These are phyloP conservation scores for Telopea speciosissima DNA, from an alignment of 177 flowering plant genomes.

Conservation along the genomic window DNA sequence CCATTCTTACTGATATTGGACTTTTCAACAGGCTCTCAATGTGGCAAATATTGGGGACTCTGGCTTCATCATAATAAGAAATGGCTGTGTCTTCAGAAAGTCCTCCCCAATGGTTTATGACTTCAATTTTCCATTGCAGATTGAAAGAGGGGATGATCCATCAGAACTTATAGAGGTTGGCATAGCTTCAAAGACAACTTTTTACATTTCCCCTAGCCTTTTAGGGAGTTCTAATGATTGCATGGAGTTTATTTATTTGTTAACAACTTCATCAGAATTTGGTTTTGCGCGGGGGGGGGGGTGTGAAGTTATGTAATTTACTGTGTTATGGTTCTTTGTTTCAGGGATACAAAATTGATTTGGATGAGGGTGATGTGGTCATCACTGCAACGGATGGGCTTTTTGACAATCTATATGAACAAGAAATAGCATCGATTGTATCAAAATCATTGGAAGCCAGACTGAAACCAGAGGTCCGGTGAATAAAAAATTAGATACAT, in stretches of 20 bases:
- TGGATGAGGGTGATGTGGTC: conserved; percentile 69
- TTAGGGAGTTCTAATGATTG: neutral
- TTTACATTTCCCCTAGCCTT: neutral
- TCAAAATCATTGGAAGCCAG: conserved; percentile 38
- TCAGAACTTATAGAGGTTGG: conserved; percentile 50
- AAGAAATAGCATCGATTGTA: conserved; percentile 55
- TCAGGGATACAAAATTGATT: conserved; percentile 50
- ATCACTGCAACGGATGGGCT: conserved; percentile 80
- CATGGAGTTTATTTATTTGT: too few species aligned
- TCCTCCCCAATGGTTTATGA: conserved; percentile 63
- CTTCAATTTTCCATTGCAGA: conserved; percentile 64
- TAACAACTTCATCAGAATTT: neutral
- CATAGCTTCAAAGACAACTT: neutral
- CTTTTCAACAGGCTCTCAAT: conserved; percentile 50
- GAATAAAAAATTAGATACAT: neutral
- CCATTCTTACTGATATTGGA: neutral
- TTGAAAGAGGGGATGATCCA: conserved; percentile 52
- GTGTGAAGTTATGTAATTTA: neutral
- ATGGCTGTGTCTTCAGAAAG: conserved; percentile 46
- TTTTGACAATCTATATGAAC: conserved; percentile 74
- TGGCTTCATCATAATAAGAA: conserved; percentile 61
- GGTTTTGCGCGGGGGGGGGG: too few species aligned
- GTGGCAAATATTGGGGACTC: conserved; percentile 79
- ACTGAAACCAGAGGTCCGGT: conserved; percentile 44
- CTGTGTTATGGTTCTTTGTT: conserved; percentile 8